phyloP scores from a whole-genome alignment of 805 yeast genomes.

The Isabelozyma pseudorhagii region DNA sequence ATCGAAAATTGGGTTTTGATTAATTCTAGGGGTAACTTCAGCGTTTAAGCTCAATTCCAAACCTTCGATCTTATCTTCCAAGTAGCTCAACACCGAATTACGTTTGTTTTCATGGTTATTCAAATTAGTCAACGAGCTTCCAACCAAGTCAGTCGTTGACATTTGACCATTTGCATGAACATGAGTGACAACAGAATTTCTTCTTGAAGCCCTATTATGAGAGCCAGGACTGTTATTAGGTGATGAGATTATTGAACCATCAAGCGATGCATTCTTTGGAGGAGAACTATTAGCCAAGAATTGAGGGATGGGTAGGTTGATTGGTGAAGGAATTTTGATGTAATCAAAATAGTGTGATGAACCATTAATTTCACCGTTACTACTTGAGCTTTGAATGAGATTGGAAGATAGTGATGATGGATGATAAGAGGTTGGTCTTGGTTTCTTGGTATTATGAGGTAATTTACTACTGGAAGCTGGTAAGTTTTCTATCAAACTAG shows the following conservation, averaged over 20 bases:
- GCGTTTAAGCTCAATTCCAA: constrained; percentile 23
- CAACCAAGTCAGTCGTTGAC: constrained; percentile 13
- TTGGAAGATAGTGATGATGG: constrained; percentile 52
- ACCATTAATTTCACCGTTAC: constrained; percentile 6
- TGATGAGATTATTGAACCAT: constrained; percentile 4
- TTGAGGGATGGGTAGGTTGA: constrained; percentile 26
- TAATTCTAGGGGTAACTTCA: constrained; percentile 24
- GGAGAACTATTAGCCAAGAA: constrained; percentile 39
- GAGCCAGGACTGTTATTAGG: constrained; percentile 7
- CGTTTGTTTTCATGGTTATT: constrained; percentile 28
- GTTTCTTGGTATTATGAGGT: constrained; percentile 52
- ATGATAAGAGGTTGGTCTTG: constrained; percentile 83
- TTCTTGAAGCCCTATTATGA: constrained; percentile 17
- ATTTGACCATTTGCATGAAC: constrained; percentile 44
- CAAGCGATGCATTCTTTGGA: constrained; percentile 20
- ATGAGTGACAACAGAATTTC: constrained; percentile 41
- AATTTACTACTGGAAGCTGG: constrained; percentile 21
- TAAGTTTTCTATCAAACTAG: background rate
- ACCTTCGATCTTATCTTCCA: constrained; percentile 43
- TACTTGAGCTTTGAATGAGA: constrained; percentile 13
- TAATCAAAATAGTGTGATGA: constrained; percentile 27
- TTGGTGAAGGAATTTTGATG: constrained; percentile 31
- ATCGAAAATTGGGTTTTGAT: constrained; percentile 29
- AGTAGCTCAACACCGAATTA: constrained; percentile 38
- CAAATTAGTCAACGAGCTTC: background rate